phyloP scores from a whole-genome alignment of 1,139 yeast genomes.

The Nakaseomyces nivariensis region DNA sequence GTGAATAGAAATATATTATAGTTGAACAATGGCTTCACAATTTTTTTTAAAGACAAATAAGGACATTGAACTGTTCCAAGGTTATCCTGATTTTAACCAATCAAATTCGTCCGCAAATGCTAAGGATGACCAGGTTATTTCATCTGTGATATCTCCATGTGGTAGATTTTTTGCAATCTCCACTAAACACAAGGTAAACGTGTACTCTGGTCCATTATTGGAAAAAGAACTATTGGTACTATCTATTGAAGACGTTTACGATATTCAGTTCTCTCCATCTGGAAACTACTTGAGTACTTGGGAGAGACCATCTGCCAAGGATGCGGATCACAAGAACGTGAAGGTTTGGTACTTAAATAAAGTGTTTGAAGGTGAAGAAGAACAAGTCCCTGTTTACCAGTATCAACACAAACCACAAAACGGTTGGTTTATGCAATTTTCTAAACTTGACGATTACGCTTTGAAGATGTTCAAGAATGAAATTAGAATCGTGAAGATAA shows the following conservation, averaged over 20 bases:
- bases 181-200: slow-evolving; percentile 45
- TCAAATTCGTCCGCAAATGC: slow-evolving; percentile 31
- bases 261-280: slow-evolving; percentile 75
- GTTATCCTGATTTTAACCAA: slow-evolving; percentile 31
- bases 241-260: slow-evolving; percentile 57
- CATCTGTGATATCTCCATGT: slow-evolving; percentile 32
- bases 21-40: slow-evolving; percentile 25
- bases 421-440: slow-evolving; percentile 51
- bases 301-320: slow-evolving; percentile 72
- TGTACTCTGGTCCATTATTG: slow-evolving; percentile 46
- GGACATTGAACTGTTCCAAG: slow-evolving; percentile 30
- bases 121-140: slow-evolving; percentile 39
- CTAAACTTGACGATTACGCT: slow-evolving; percentile 28
- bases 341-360: slow-evolving; percentile 53
- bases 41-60: slow-evolving; percentile 28
- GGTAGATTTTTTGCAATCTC: slow-evolving; percentile 52
- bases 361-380: slow-evolving; percentile 14
- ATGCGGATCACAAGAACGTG: slow-evolving; percentile 62
- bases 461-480: slow-evolving; percentile 24
- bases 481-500: slow-evolving; percentile 48
- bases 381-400: slow-evolving; percentile 43
- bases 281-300: slow-evolving; percentile 83
- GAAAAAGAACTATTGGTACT: slow-evolving; percentile 38
- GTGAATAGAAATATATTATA: background rate
- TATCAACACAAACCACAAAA: slow-evolving; percentile 77